A percentile compares a stretch with the other conserved stretches of the same genome.
phyloP scores from a whole-genome alignment of 495 filamentous ascomycete species.

The Aspergillus sclerotiicarbonarius region DNA sequence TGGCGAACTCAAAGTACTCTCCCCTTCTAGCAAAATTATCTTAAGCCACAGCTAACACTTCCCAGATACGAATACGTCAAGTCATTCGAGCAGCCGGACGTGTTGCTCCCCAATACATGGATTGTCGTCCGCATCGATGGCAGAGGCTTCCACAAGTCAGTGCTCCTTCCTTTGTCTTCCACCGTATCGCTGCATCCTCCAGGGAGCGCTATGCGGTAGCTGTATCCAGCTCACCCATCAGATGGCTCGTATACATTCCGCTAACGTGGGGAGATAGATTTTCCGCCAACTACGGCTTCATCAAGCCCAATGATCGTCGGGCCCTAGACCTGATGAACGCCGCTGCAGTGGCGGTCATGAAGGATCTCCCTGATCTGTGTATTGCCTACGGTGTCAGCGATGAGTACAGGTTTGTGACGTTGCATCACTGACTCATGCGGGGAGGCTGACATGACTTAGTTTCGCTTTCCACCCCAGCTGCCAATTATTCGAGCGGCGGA shows the following conservation, averaged over 20 bases:
- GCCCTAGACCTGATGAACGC: slow-evolving; percentile 94
- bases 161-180: slow-evolving; percentile 4
- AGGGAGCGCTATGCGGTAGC: background rate
- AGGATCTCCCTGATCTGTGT: slow-evolving; percentile 77
- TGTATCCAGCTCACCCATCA: background rate
- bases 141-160: slow-evolving; percentile 84
- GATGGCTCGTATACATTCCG: background rate
- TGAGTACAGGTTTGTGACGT: slow-evolving; percentile 69
- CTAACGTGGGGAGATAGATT: slow-evolving; percentile 50
- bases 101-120: slow-evolving; percentile 85
- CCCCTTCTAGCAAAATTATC: background rate
- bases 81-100: slow-evolving; percentile 77
- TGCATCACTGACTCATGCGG: background rate
- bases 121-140: slow-evolving; percentile 92
- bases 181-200: background rate
- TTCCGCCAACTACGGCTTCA: slow-evolving; percentile 75
- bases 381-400: slow-evolving; percentile 93
- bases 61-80: slow-evolving; percentile 88
- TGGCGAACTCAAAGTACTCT: slow-evolving; percentile 61
- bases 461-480: slow-evolving; percentile 85
- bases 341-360: slow-evolving; percentile 77
- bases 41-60: slow-evolving; percentile 1
- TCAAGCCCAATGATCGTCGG: slow-evolving; percentile 86
- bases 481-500: slow-evolving; percentile 80
- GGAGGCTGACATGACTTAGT: slow-evolving; percentile 39